phyloP scores from a whole-genome alignment of 768 basidiomycete genomes.

The Leccinum rimulosum region DNA sequence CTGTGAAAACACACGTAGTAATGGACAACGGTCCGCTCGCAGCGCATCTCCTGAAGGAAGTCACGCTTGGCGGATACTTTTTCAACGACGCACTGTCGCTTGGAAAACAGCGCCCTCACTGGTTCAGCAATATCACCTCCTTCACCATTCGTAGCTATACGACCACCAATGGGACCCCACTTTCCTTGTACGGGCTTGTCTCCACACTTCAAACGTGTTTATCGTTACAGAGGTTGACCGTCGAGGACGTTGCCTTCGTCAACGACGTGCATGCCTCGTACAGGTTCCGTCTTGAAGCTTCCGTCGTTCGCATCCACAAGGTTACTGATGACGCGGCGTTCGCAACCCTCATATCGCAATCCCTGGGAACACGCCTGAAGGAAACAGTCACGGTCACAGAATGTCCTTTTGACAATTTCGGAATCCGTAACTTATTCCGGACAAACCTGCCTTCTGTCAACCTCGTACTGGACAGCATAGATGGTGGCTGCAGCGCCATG shows the following conservation, averaged over 20 bases:
- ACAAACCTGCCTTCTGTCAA: not conserved
- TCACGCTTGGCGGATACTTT: not conserved
- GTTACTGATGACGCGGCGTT: not conserved
- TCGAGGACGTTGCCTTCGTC: conserved; percentile 6
- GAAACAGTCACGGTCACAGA: not conserved
- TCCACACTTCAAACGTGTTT: not conserved
- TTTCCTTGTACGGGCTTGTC: conserved; percentile 7
- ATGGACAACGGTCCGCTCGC: no score
- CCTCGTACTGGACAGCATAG: conserved; percentile 5
- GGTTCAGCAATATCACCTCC: conserved; percentile 6
- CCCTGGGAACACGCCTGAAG: conserved; percentile 4
- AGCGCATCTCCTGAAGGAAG: not conserved
- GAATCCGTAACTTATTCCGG: not conserved
- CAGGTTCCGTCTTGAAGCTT: conserved; percentile 7
- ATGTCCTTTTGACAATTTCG: conserved; percentile 7
- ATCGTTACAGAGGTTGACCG: not conserved
- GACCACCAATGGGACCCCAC: not conserved
- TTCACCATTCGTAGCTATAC: not conserved
- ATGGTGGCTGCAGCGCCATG: not conserved
- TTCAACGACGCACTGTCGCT: not conserved
- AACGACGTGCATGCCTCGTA: conserved; percentile 4
- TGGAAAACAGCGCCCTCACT: not conserved
- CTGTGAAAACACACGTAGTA: not conserved
- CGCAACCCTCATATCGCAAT: conserved; percentile 1
- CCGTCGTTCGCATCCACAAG: not conserved